These are phyloP conservation scores for Dictyophora rubrovolvata DNA, from an alignment of 768 basidiomycete species.

Conservation along the genomic window DNA sequence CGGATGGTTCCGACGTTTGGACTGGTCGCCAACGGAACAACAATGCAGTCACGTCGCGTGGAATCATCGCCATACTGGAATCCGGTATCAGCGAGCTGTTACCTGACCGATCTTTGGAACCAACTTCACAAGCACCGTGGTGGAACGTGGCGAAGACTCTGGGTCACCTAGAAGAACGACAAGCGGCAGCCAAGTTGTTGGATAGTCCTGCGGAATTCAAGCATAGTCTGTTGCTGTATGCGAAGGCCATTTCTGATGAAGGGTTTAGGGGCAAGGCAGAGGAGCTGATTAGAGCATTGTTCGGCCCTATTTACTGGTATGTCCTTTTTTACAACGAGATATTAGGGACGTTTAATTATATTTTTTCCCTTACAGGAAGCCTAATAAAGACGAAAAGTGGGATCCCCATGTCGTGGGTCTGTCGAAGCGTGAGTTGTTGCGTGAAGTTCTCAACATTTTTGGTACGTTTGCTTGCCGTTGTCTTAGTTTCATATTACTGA, in stretches of 20 bases:
- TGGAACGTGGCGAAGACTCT: constrained; percentile 78
- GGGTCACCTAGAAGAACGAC: constrained; percentile 76
- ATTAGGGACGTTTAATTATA: not conserved
- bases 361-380: constrained; percentile 40
- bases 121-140: constrained; percentile 53
- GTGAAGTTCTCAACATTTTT: constrained; percentile 69
- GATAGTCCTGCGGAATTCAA: constrained; percentile 85
- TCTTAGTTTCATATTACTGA: not conserved
- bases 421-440: constrained; percentile 71
- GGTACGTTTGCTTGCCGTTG: constrained; percentile 36
- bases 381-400: constrained; percentile 56
- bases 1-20: constrained; percentile 76
- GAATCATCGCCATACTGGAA: constrained; percentile 47
- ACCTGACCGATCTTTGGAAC: constrained; percentile 21
- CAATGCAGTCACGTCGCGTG: constrained; percentile 31
- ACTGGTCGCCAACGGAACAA: constrained; percentile 52
- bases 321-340: constrained; percentile 20
- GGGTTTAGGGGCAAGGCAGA: constrained; percentile 83
- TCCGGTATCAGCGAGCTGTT: constrained; percentile 19
- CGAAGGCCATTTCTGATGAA: constrained; percentile 81
- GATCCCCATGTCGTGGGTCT: constrained; percentile 58
- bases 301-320: constrained; percentile 85
- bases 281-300: constrained; percentile 82
- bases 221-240: constrained; percentile 62
- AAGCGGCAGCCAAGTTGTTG: constrained; percentile 63